Evolutionary conservation across 176 grass and related monocot genomes (phyloP), one percentile per base, ranked within the genome.

Genomic region (Pontederia paniculata): DNA sequence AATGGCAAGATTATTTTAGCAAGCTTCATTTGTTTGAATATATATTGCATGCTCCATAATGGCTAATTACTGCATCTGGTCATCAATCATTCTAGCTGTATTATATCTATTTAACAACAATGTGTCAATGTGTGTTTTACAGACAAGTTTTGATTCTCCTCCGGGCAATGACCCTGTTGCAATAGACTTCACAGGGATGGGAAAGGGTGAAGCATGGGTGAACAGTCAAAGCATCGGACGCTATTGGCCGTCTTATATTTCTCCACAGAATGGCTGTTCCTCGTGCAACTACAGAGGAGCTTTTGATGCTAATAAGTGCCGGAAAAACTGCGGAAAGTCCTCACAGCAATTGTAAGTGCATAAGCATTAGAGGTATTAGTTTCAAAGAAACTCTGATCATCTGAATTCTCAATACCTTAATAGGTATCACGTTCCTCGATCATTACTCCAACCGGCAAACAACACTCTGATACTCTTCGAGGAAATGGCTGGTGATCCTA

Each of bases 171-270:
- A 88, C 80, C 94, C 87, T 42, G 80, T 98, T 37, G 94, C 83
- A 17, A 88, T 98, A 66, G 87, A 98, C 66, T 88, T 98, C 61
- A 91, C 87, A 0, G 87, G 87, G 62, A 82, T 98, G 94, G 83
- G 94, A 8, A 98, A 98, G 69, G 94, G 94, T 8, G 83, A 88
- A 64, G 87, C 94, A 21, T 93, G 94, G 94, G 83, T 98, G 53
- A 98, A 98, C 4, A 86, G 94, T 18, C 72, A 98, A 71, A 91
- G 94, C 73, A 93, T 98, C 21, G 94, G 94, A 14, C 94, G 94
- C 50, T 98, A 88, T 62, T 98, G 94, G 87, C 87, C 94, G 23
- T 80, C 72, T 69, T 84, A 93, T 66, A 42, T 79, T 3, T 54
- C 94, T 62, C 73, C 87, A 28, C 74, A 65, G 57, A 88, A 60